A percentile compares a stretch with the other conserved stretches of the same genome.
These are phyloP conservation scores for Apiospora marii DNA, from an alignment of 2,329 filamentous ascomycete genomes.

Conservation along the genomic window DNA sequence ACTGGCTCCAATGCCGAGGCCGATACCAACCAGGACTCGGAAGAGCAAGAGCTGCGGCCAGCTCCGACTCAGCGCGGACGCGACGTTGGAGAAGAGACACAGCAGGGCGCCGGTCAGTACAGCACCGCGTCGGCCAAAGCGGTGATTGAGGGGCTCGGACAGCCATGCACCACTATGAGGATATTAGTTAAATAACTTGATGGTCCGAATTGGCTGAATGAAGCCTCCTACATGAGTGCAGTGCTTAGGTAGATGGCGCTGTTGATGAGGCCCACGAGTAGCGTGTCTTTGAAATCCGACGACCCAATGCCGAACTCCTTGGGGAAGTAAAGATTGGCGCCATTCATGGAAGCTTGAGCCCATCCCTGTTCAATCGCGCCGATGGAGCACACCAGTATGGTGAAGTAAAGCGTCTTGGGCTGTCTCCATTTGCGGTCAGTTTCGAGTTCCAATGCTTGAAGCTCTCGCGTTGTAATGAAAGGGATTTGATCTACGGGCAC, in stretches of 20 bases:
- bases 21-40: conserved; percentile 65
- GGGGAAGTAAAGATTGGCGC: conserved; percentile 23
- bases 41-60: conserved; percentile 66
- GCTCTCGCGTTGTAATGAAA: background rate
- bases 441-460: background rate
- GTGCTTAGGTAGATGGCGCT: conserved; percentile 53
- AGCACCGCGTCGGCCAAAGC: conserved; percentile 66
- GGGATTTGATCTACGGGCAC: conserved; percentile 1
- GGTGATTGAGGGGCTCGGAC: conserved; percentile 67
- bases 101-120: conserved; percentile 71
- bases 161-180: conserved; percentile 61
- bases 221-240: conserved; percentile 48
- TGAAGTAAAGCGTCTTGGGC: conserved; percentile 18
- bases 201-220: background rate
- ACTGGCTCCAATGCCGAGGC: conserved; percentile 62
- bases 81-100: conserved; percentile 67
- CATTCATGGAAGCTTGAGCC: conserved; percentile 24
- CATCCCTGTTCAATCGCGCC: conserved; percentile 22
- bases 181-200: background rate
- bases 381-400: conserved; percentile 17
- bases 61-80: conserved; percentile 63
- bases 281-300: background rate
- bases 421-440: background rate
- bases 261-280: conserved; percentile 68
- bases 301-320: conserved; percentile 22